Evolutionary conservation across 2,329 filamentous ascomycete species (phyloP).

Genomic region (Arthrobotrys entomopaga): DNA sequence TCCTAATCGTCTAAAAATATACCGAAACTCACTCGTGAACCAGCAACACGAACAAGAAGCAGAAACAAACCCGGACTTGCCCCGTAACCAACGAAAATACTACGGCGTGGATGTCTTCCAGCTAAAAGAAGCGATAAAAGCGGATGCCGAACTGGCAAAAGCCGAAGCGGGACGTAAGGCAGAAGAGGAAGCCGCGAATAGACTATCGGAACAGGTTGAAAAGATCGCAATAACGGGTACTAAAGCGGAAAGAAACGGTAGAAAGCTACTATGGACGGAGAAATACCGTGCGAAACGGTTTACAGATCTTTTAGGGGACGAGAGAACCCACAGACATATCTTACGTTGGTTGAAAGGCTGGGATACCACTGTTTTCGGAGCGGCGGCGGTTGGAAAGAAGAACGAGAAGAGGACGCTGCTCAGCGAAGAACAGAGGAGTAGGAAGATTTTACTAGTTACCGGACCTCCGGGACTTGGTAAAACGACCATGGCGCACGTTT

Average conservation of each 20-base stretch:
- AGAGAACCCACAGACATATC: slow-evolving; percentile 89
- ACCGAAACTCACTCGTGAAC: slow-evolving; percentile 46
- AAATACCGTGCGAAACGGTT: slow-evolving; percentile 95
- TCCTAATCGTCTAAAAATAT: slow-evolving; percentile 37
- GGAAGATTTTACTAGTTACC: slow-evolving; percentile 88
- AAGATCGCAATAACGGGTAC: slow-evolving; percentile 60
- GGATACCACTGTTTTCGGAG: slow-evolving; percentile 92
- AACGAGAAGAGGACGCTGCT: slow-evolving; percentile 66
- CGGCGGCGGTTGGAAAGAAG: slow-evolving; percentile 70
- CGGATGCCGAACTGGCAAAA: slow-evolving; percentile 66
- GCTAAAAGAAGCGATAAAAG: slow-evolving; percentile 76
- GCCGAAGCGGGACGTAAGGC: slow-evolving; percentile 49
- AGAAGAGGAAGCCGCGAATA: slow-evolving; percentile 60
- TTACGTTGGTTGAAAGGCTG: slow-evolving; percentile 93
- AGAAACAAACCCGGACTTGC: slow-evolving; percentile 31
- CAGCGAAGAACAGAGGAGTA: slow-evolving; percentile 77
- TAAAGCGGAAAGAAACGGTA: slow-evolving; percentile 55
- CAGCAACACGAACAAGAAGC: slow-evolving; percentile 19
- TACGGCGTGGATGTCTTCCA: slow-evolving; percentile 93
- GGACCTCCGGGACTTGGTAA: slow-evolving; percentile 94
- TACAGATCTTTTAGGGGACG: slow-evolving; percentile 92
- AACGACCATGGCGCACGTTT: slow-evolving; percentile 95
- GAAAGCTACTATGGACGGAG: slow-evolving; percentile 85
- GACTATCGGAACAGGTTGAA: slow-evolving; percentile 57
- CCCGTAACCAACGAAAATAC: slow-evolving; percentile 67